Evolutionary conservation across 306 rosid genomes (phyloP).

Genomic region (Cucumis cinereus): DNA sequence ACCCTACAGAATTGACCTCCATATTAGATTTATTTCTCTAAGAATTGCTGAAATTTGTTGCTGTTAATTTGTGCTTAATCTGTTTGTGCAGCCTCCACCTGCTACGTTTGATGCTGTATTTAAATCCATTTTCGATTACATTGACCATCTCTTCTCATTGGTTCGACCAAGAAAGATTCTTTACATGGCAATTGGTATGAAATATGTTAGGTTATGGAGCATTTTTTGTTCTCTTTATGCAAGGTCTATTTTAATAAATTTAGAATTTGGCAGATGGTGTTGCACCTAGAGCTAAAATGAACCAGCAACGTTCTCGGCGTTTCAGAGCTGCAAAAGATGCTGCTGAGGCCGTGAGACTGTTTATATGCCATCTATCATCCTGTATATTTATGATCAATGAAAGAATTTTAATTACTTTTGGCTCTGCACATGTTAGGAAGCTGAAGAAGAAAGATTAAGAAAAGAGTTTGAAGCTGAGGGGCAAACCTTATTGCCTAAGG

Average conservation of each 20-base stretch:
- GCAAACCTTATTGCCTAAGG: constrained; percentile 35
- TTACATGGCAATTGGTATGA: constrained; percentile 79
- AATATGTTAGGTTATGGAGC: not conserved
- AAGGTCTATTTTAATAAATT: not conserved
- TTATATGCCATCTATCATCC: constrained; percentile 3
- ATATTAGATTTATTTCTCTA: not conserved
- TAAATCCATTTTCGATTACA: constrained; percentile 67
- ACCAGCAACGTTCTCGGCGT: constrained; percentile 95
- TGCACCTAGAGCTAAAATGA: constrained; percentile 99
- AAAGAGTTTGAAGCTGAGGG: constrained; percentile 61
- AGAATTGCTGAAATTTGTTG: not conserved
- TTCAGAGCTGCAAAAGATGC: constrained; percentile 96
- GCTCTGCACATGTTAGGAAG: constrained; percentile 47
- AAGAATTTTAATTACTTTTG: not conserved
- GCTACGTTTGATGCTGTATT: constrained; percentile 70
- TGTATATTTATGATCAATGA: not conserved
- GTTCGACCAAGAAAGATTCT: constrained; percentile 97
- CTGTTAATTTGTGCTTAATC: not conserved
- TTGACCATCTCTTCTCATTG: constrained; percentile 76
- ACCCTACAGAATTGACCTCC: not conserved
- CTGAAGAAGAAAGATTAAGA: constrained; percentile 77
- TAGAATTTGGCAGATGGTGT: constrained; percentile 57
- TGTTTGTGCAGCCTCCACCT: constrained; percentile 69
- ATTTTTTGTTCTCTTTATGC: not conserved
- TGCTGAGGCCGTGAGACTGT: constrained; percentile 66